A percentile compares a stretch with the other conserved stretches of the same genome.
These are phyloP conservation scores for Penicillium parvum DNA, from an alignment of 495 filamentous ascomycete genomes.

Conservation along the genomic window DNA sequence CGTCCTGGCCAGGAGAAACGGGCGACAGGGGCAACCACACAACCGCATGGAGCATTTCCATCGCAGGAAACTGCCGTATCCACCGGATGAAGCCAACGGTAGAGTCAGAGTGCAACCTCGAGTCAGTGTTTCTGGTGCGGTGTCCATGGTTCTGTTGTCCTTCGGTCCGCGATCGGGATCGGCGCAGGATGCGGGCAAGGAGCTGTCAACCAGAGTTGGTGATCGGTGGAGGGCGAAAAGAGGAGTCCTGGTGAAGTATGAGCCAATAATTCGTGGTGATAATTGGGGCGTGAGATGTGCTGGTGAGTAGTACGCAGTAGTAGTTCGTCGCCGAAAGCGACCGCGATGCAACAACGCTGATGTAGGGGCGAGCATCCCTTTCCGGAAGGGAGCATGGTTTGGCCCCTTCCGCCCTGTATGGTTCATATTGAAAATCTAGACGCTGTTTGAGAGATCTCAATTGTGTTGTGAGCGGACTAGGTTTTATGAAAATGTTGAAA, in stretches of 20 bases:
- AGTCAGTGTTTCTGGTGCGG: constrained; percentile 1
- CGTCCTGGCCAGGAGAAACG: constrained; percentile 1
- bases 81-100: background rate
- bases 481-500: too few species aligned
- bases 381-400: constrained; percentile 10
- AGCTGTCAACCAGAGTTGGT: constrained; percentile 15
- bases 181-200: constrained; percentile 16
- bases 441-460: too few species aligned
- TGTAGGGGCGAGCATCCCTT: constrained; percentile 19
- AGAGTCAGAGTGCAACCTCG: constrained; percentile 9
- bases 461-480: too few species aligned
- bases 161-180: constrained; percentile 10
- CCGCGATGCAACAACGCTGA: constrained; percentile 16
- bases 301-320: background rate
- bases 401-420: background rate
- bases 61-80: background rate
- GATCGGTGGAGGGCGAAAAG: constrained; percentile 1
- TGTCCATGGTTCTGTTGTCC: constrained; percentile 16
- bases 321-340: constrained; percentile 16
- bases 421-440: background rate
- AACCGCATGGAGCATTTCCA: constrained; percentile 10
- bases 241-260: constrained; percentile 1
- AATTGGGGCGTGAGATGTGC: background rate
- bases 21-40: background rate
- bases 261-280: constrained; percentile 6